Evolutionary conservation across 176 grass and related monocot genomes (phyloP).

Genomic region (Lolium rigidum): DNA sequence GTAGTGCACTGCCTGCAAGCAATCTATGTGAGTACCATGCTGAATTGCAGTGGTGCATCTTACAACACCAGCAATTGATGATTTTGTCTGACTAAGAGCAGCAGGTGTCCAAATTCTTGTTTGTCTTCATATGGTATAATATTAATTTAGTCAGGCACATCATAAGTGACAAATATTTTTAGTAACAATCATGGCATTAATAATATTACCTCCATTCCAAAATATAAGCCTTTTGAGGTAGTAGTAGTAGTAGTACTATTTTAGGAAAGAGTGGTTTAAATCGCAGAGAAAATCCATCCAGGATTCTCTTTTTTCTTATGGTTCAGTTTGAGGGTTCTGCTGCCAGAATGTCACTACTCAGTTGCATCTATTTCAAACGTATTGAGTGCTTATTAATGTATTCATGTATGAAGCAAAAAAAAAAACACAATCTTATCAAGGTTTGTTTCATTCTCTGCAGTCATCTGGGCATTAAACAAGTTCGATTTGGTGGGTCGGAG

Average conservation of each 20-base stretch:
- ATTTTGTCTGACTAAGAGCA: slow-evolving; percentile 13
- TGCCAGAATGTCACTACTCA: background rate
- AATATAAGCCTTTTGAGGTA: too few species aligned
- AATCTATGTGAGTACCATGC: slow-evolving; percentile 5
- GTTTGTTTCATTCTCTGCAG: slow-evolving; percentile 52
- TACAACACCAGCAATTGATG: slow-evolving; percentile 11
- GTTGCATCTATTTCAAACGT: slow-evolving; percentile 9
- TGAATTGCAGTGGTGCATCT: background rate
- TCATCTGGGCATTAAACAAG: slow-evolving; percentile 89
- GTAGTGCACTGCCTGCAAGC: background rate
- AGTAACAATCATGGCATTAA: background rate
- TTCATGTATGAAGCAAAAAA: background rate
- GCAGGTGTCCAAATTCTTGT: slow-evolving; percentile 1
- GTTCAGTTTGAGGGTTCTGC: background rate
- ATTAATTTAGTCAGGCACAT: background rate
- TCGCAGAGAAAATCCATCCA: background rate
- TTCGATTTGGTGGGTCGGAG: slow-evolving; percentile 77
- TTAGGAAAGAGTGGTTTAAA: background rate
- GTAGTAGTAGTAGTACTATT: too few species aligned
- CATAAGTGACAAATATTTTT: background rate
- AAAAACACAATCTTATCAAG: slow-evolving; percentile 40
- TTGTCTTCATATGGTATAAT: background rate
- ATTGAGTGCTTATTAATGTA: slow-evolving; percentile 13
- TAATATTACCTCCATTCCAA: background rate
- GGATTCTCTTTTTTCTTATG: background rate